These are phyloP conservation scores for barley (Hordeum vulgare) DNA, from an alignment of 176 grass and related monocot genomes.

Conservation along the genomic window MorexV3_pseudomolecules_assembly NC_058519.1:636014081-636014580, in stretches of 20 bases:
- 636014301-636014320: constrained; percentile 8
- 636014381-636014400: constrained; percentile 97
- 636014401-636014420: constrained; percentile 76
- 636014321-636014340: background rate
- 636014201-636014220: constrained; percentile 53
- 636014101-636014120: constrained; percentile 79
- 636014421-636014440: constrained; percentile 85
- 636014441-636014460: background rate
- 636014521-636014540: background rate
- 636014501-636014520: background rate
- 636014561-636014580: constrained; percentile 4
- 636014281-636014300: constrained; percentile 55
- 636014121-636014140: constrained; percentile 98
- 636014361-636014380: constrained; percentile 6
- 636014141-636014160: constrained; percentile 90
- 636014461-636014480: background rate
- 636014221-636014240: constrained; percentile 32
- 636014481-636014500: background rate
- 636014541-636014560: background rate
- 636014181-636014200: constrained; percentile 52
- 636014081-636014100: constrained; percentile 95
- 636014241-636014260: constrained; percentile 58
- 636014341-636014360: constrained; percentile 17
- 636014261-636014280: constrained; percentile 77
- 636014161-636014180: constrained; percentile 78